Evolutionary conservation across 176 grass and related monocot genomes (phyloP).

Genomic region (Melocanna baccifera): DNA sequence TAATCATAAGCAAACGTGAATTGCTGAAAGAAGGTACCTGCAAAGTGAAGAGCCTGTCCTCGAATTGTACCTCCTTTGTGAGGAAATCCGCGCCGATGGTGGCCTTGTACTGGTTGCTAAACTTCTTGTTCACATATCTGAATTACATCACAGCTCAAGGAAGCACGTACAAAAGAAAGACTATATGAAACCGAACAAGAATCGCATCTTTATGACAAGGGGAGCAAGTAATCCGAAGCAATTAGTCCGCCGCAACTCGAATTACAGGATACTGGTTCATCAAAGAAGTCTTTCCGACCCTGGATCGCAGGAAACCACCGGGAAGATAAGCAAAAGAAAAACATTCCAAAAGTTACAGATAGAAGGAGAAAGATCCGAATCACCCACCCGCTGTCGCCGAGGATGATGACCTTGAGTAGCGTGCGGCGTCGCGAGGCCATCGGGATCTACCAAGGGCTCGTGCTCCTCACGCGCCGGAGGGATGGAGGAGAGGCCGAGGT

Average conservation of each 20-base stretch:
- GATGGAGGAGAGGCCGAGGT: background rate
- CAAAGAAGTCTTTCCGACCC: constrained; percentile 83
- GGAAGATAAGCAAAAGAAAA: background rate
- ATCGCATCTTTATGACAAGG: background rate
- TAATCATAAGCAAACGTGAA: background rate
- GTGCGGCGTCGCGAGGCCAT: constrained; percentile 84
- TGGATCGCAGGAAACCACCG: constrained; percentile 26
- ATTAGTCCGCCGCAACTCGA: background rate
- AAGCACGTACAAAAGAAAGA: background rate
- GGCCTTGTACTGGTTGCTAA: constrained; percentile 85
- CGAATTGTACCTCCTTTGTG: constrained; percentile 75
- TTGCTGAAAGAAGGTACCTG: constrained; percentile 42
- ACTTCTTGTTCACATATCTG: constrained; percentile 88
- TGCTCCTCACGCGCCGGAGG: background rate
- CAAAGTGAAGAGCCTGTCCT: constrained; percentile 75
- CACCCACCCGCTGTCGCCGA: constrained; percentile 94
- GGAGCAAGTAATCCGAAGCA: background rate
- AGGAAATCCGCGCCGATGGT: constrained; percentile 92
- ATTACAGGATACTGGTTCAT: constrained; percentile 90
- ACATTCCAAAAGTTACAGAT: background rate
- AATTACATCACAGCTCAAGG: constrained; percentile 36
- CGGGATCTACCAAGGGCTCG: constrained; percentile 28
- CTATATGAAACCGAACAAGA: background rate
- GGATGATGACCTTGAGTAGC: constrained; percentile 99
- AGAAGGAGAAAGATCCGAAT: constrained; percentile 51